Base-by-base conservation (phyloP, 805 yeast species). In the Zygosaccharomyces lentus region DNA sequence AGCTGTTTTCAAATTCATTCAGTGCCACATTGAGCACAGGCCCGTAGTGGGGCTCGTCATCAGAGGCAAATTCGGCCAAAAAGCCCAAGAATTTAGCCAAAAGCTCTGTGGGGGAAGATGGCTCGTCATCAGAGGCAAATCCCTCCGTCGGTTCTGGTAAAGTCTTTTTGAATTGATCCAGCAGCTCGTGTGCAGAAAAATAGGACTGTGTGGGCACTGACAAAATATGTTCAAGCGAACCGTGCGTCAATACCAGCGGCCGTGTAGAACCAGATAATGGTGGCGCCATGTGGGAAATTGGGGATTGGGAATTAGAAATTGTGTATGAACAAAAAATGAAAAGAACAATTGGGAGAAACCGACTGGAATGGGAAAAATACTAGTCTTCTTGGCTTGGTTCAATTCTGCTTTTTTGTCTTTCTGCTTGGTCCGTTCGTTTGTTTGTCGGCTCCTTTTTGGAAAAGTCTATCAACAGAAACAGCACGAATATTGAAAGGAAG, bases 81-180 rank as follows among this genome's bases (percentile, higher is more conserved):
- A 76, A 84, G 13, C 96, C 96, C 49, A 93, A 72, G 64, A 93
- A 93, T 58, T 80, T 79, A 49, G 87, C 87, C 52, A 88, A 76
- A 48, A 93, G 77, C 68, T 91, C 97, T 31, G 88, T 83, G 38
- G 90, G 81, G 37, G 91, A 81, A 27, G 87, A 69, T 30, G 96
- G 96, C 70, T 90, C 97, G 52, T 84, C 84, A 56, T 87, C 96
- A 48, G 78, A 84, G 40, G 90, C 91, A 56, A 77, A 82, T 12
- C 84, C 93, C 62, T 87, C 96, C 36, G 96, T 84, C 34, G 81
- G 81, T 39, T 76, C 79, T 7, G 95, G 91, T 54, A 93, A 78
- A 16, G 81, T 70, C 63, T 86, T 85, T 61, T 71, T 72, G 66
- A 91, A 93, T 68, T 84, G 95, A 55, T 88, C 90, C 59, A 87